phyloP scores from a whole-genome alignment of 768 basidiomycete genomes.

The Podaxis mareebaensis region DNA sequence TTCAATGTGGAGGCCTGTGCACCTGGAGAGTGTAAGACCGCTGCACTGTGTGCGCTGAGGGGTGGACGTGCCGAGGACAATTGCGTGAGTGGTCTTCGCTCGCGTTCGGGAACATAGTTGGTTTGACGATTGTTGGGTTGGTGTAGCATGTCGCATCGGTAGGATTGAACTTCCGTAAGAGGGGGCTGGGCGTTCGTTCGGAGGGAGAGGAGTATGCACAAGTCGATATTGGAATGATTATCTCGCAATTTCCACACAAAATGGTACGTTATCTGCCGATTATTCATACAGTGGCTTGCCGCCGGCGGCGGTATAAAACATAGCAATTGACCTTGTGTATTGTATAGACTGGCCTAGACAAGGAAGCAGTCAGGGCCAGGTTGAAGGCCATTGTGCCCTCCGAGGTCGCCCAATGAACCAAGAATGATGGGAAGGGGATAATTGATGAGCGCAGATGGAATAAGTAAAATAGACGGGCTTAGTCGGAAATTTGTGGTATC shows the following conservation, averaged over 20 bases:
- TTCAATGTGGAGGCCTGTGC: conserved; percentile 33
- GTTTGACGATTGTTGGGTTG: background rate
- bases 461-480: too few relatives aligned
- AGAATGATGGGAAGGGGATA: too few relatives aligned
- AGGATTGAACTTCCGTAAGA: conserved; percentile 25
- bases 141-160: conserved; percentile 20
- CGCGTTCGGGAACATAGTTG: background rate
- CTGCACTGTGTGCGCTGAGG: conserved; percentile 44
- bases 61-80: conserved; percentile 43
- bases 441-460: too few relatives aligned
- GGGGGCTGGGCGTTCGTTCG: background rate
- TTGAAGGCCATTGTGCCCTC: background rate
- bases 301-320: background rate
- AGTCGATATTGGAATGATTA: background rate
- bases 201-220: background rate
- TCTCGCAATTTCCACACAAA: background rate
- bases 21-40: conserved; percentile 36
- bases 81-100: conserved; percentile 32
- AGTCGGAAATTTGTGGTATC: too few relatives aligned
- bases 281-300: background rate
- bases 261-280: background rate
- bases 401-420: background rate
- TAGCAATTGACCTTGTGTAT: background rate
- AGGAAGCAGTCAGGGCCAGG: too few relatives aligned
- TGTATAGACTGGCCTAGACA: background rate